Evolutionary conservation across 78 protist species (phyloP).

Genomic region (Paratrimastix pyriformis): DNA sequence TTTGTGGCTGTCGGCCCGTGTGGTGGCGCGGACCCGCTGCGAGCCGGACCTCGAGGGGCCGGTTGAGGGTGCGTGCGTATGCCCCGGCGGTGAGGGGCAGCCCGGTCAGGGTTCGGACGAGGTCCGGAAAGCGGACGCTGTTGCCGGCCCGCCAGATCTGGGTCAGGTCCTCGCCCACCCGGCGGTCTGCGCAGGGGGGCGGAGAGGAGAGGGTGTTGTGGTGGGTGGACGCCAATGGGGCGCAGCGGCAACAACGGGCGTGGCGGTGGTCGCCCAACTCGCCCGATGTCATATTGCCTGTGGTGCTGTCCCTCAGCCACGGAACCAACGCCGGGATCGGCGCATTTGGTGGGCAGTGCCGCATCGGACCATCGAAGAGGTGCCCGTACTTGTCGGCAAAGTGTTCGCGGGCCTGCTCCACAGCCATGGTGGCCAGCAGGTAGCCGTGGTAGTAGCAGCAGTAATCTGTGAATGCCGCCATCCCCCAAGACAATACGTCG

Average conservation of each 20-base stretch:
- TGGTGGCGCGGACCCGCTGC: background rate
- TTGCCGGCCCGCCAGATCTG: slow-evolving; percentile 34
- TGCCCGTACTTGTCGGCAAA: slow-evolving; percentile 1
- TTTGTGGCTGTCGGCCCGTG: background rate
- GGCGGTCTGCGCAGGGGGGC: background rate
- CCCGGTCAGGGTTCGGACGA: slow-evolving; percentile 27
- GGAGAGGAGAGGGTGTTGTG: slow-evolving; percentile 23
- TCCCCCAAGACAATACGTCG: no score
- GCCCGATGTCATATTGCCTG: no score
- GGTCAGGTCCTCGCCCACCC: background rate
- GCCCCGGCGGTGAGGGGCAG: slow-evolving; percentile 24
- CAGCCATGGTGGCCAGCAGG: slow-evolving; percentile 40
- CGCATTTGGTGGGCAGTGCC: no score
- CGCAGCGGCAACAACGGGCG: no score
- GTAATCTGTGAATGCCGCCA: no score
- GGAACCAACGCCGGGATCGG: background rate
- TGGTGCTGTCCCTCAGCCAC: background rate
- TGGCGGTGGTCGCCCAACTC: no score
- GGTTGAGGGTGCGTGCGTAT: background rate
- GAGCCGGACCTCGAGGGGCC: background rate
- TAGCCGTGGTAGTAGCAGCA: slow-evolving; percentile 47
- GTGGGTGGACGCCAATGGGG: no score
- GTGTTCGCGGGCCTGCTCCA: slow-evolving; percentile 10
- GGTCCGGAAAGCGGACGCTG: slow-evolving; percentile 18
- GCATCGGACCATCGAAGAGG: slow-evolving; percentile 24